Conservation (phyloP, 305 asterid species). For the Euphrasia arctica region DNA sequence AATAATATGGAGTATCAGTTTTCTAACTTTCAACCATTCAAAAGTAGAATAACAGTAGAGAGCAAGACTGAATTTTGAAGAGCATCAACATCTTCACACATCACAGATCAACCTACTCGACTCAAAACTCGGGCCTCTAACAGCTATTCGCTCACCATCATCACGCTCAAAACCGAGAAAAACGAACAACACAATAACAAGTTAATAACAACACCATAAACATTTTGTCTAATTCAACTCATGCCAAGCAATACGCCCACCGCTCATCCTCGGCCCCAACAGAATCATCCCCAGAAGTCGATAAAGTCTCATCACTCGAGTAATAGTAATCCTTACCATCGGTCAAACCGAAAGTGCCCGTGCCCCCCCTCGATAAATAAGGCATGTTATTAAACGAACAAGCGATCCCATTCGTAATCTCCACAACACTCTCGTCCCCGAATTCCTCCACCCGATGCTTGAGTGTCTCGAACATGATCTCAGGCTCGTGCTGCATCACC, state of each 20-base stretch:
- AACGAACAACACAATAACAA: constrained; percentile 37
- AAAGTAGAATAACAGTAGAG: constrained; percentile 9
- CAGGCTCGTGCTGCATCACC: constrained; percentile 89
- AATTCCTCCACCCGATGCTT: constrained; percentile 80
- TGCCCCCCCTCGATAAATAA: constrained; percentile 53
- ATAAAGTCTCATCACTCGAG: constrained; percentile 52
- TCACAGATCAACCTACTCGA: constrained; percentile 28
- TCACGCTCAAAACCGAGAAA: constrained; percentile 24
- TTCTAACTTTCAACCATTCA: background rate
- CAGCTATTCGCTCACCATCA: constrained; percentile 26
- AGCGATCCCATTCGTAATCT: constrained; percentile 53
- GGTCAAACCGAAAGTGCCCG: constrained; percentile 44
- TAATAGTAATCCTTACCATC: constrained; percentile 45
- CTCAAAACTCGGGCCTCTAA: constrained; percentile 22
- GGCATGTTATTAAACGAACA: constrained; percentile 82
- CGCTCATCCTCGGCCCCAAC: constrained; percentile 70
- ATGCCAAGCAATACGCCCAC: constrained; percentile 81
- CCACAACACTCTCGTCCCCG: constrained; percentile 28
- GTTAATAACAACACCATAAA: too few species aligned
- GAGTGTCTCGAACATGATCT: constrained; percentile 84
- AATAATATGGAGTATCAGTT: too few species aligned
- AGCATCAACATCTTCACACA: constrained; percentile 28
- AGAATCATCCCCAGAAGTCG: constrained; percentile 39
- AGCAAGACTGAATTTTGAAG: constrained; percentile 18
- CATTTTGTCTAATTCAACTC: constrained; percentile 29